A percentile compares a stretch with the other conserved stretches of the same genome.
These are phyloP conservation scores for Picea abies DNA, from an alignment of 83 land plant genomes.

Conservation along the genomic window DNA sequence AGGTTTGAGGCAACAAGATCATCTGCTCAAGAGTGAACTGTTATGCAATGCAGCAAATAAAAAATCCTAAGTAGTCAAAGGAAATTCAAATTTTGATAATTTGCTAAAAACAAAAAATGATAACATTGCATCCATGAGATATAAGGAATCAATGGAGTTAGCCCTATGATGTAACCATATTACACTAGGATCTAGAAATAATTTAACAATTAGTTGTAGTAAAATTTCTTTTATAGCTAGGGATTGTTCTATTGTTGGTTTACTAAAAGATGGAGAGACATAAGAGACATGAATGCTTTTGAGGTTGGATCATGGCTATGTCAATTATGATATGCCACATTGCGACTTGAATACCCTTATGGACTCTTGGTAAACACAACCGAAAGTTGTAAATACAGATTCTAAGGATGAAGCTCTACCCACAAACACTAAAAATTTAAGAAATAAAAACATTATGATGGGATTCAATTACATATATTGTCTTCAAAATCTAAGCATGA, in stretches of 20 bases:
- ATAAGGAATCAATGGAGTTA: too few species aligned
- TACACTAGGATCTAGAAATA: neutral
- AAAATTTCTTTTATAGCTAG: neutral
- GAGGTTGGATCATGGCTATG: neutral
- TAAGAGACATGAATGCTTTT: neutral
- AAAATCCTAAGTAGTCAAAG: too few species aligned
- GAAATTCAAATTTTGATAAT: too few species aligned
- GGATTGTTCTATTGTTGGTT: neutral
- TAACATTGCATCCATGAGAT: too few species aligned
- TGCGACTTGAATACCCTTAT: constrained; percentile 42
- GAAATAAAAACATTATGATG: neutral
- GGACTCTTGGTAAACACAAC: constrained; percentile 29
- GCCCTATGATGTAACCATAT: too few species aligned
- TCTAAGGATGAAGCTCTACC: neutral
- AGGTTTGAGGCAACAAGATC: too few species aligned
- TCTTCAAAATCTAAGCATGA: neutral
- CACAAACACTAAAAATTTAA: neutral
- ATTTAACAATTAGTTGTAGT: neutral
- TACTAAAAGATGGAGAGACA: neutral
- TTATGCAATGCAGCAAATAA: too few species aligned
- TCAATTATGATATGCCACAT: constrained; percentile 20
- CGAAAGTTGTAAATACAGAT: neutral
- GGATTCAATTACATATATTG: neutral
- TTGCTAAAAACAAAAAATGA: too few species aligned
- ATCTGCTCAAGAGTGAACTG: too few species aligned